Conservation (phyloP, 75 land plant genomes). For the Sequoia sempervirens region DNA sequence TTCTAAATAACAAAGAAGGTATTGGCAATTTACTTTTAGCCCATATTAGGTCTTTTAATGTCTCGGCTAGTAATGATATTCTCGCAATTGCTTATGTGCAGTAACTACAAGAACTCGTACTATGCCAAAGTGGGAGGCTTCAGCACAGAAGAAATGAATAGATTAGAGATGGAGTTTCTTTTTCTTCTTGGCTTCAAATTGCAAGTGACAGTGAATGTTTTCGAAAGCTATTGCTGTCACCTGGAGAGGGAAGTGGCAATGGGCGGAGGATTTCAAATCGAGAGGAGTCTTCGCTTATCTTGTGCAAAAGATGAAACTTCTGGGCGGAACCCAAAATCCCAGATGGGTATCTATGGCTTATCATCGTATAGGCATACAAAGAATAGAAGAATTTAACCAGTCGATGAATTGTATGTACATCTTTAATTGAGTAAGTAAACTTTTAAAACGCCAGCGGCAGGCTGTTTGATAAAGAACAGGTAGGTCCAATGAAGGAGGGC, state of each 20-base stretch:
- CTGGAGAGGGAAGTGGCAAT: constrained; percentile 16
- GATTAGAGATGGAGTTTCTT: constrained; percentile 14
- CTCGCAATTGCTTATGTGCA: constrained; percentile 10
- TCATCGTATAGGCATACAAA: neutral
- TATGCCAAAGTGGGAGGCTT: constrained; percentile 21
- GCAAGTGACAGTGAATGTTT: constrained; percentile 20
- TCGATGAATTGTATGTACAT: too few relatives aligned
- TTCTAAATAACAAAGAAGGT: too few relatives aligned
- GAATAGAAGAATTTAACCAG: too few relatives aligned
- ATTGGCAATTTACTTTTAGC: too few relatives aligned
- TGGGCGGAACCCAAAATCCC: constrained; percentile 39
- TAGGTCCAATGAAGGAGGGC: neutral
- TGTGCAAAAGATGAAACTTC: constrained; percentile 49
- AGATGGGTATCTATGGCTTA: neutral
- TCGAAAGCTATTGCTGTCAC: constrained; percentile 19
- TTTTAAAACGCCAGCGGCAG: too few relatives aligned
- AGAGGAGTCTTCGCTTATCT: constrained; percentile 6
- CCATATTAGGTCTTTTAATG: too few relatives aligned
- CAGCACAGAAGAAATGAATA: constrained; percentile 16
- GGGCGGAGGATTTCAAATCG: constrained; percentile 12
- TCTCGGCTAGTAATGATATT: constrained; percentile 19
- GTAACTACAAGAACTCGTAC: constrained; percentile 20
- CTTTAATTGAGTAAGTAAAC: neutral
- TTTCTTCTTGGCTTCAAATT: constrained; percentile 16
- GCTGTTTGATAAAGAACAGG: too few relatives aligned